Percentiles rank a stretch among this genome's conserved stretches.
Conservation (phyloP, 106 monocot genomes). For the Vanilla planifolia region DNA sequence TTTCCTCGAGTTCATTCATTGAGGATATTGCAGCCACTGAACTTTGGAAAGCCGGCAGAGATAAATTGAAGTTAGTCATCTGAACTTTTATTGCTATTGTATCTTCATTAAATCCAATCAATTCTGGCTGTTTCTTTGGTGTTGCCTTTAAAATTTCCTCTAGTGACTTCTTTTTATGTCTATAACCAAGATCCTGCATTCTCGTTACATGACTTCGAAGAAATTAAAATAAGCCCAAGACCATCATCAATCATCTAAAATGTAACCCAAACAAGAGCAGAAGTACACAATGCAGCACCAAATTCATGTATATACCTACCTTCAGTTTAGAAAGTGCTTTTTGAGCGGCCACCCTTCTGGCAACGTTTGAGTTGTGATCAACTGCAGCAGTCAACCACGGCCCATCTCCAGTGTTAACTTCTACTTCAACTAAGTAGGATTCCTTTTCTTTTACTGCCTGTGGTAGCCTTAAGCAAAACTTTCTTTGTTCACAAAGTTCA, state of each 20-base stretch:
- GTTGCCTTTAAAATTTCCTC: constrained; percentile 49
- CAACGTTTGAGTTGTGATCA: constrained; percentile 68
- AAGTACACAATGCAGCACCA: background rate
- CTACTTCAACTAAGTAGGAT: constrained; percentile 42
- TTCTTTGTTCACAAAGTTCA: constrained; percentile 69
- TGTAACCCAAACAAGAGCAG: constrained; percentile 1
- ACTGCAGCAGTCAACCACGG: constrained; percentile 26
- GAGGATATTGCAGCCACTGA: background rate
- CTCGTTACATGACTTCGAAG: background rate
- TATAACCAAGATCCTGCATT: constrained; percentile 60
- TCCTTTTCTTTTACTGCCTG: constrained; percentile 28
- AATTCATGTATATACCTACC: constrained; percentile 32
- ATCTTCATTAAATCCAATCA: constrained; percentile 87
- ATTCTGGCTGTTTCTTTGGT: constrained; percentile 34
- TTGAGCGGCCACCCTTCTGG: constrained; percentile 69
- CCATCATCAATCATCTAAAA: constrained; percentile 4
- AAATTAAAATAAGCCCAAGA: background rate
- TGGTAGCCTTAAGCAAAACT: constrained; percentile 36
- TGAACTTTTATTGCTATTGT: constrained; percentile 19
- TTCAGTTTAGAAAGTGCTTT: constrained; percentile 55
- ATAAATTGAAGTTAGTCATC: constrained; percentile 3
- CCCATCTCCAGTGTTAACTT: constrained; percentile 26
- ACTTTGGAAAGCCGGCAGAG: background rate
- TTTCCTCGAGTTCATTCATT: too few species aligned
- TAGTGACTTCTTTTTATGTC: constrained; percentile 65